phyloP scores from a whole-genome alignment of 345 rosid species.

The Psidium guajava region DNA sequence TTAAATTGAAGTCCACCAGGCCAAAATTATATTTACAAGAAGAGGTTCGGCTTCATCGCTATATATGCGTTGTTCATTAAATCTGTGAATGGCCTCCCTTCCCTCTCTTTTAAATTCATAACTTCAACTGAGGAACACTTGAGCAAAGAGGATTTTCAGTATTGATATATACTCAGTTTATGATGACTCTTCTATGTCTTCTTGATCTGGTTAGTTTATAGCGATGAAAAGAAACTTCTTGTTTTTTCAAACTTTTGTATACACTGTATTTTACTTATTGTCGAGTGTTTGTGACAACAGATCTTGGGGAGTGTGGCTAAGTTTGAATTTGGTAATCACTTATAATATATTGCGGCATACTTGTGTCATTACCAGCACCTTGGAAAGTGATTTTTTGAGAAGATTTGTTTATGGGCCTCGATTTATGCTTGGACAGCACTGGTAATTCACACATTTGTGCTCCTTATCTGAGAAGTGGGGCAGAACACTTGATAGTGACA shows the following conservation, averaged over 20 bases:
- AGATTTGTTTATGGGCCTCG: not conserved
- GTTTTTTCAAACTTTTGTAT: not conserved
- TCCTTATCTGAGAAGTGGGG: not conserved
- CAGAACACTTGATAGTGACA: not conserved
- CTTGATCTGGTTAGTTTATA: not conserved
- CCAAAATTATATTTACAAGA: conserved; percentile 57
- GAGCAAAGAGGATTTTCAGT: not conserved
- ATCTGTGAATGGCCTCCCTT: not conserved
- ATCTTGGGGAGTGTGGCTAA: not conserved
- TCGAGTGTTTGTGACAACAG: not conserved
- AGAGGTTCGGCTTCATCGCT: conserved; percentile 31
- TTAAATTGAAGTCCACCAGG: conserved; percentile 50
- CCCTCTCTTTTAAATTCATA: not conserved
- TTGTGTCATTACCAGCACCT: not conserved
- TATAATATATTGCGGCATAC: not conserved
- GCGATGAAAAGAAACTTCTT: not conserved
- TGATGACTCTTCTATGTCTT: not conserved
- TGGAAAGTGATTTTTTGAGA: not conserved
- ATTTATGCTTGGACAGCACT: not conserved
- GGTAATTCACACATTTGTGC: not conserved
- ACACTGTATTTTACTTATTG: not conserved
- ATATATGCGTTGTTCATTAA: not conserved
- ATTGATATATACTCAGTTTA: not conserved
- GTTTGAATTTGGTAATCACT: not conserved
- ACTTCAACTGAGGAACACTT: not conserved